Conservation (phyloP, 73 alveolate genomes). For the Paramecium octaurelia region DNA sequence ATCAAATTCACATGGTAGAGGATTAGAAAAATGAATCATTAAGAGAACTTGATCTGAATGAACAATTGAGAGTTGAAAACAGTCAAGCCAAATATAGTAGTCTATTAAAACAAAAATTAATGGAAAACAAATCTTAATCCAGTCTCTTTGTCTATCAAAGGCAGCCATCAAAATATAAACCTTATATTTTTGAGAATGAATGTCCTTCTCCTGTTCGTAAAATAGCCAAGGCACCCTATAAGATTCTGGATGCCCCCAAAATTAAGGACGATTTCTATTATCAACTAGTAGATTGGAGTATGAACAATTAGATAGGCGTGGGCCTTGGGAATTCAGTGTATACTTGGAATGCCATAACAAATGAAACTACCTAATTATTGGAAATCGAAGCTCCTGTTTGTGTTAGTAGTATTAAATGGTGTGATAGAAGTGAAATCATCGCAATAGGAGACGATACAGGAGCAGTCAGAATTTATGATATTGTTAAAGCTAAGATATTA, state of each 20-base stretch:
- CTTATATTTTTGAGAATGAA: conserved; percentile 19
- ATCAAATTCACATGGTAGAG: neutral
- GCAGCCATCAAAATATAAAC: neutral
- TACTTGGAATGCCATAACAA: conserved; percentile 61
- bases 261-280: conserved; percentile 74
- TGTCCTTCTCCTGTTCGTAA: conserved; percentile 64
- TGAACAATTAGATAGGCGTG: conserved; percentile 40
- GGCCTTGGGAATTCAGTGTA: conserved; percentile 50
- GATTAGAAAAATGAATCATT: neutral
- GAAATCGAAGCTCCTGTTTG: conserved; percentile 65
- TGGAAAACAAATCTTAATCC: neutral
- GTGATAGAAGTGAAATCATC: conserved; percentile 66
- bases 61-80: neutral
- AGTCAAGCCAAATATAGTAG: neutral
- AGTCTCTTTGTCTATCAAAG: neutral
- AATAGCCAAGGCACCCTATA: conserved; percentile 87
- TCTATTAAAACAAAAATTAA: neutral
- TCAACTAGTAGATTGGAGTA: conserved; percentile 54
- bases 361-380: conserved; percentile 72
- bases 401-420: conserved; percentile 72
- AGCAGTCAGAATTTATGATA: conserved; percentile 80
- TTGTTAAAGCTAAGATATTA: conserved; percentile 71
- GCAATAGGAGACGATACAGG: conserved; percentile 93
- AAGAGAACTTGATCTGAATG: conserved; percentile 10
- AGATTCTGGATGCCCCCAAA: conserved; percentile 98